These are phyloP conservation scores for Gynochthodes officinalis DNA, from an alignment of 257 asterid species.

Conservation along the genomic window DNA sequence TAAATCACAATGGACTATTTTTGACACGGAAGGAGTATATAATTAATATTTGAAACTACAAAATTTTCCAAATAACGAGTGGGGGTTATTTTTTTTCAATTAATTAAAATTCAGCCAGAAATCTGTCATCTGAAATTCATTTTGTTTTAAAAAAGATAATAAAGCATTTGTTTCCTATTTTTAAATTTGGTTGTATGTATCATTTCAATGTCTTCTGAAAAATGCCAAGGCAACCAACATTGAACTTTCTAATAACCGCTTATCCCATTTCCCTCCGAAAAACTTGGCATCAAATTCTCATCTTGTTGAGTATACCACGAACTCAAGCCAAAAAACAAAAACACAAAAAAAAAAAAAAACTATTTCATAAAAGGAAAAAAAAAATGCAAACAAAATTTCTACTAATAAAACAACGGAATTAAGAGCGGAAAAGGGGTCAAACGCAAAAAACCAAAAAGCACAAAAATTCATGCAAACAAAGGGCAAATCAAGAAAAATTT, in stretches of 20 bases:
- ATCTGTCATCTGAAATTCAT: too few relatives aligned
- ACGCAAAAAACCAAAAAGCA: conserved; percentile 30
- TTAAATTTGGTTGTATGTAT: too few relatives aligned
- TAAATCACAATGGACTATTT: too few relatives aligned
- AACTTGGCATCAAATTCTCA: conserved; percentile 53
- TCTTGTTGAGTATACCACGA: conserved; percentile 22
- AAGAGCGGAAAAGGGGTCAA: conserved; percentile 17
- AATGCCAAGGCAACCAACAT: conserved; percentile 15
- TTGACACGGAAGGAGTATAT: too few relatives aligned
- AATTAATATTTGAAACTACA: too few relatives aligned
- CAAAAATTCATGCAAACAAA: conserved; percentile 46
- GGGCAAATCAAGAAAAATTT: conserved; percentile 26
- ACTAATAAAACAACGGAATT: neutral
- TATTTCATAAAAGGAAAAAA: neutral
- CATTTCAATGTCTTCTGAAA: too few relatives aligned
- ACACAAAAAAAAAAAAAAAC: neutral
- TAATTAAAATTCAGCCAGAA: too few relatives aligned
- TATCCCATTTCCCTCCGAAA: conserved; percentile 31
- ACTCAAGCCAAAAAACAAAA: conserved; percentile 5
- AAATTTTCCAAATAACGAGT: too few relatives aligned
- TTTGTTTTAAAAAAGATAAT: too few relatives aligned
- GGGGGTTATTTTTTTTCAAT: too few relatives aligned
- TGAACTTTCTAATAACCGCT: conserved; percentile 22
- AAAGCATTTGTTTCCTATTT: too few relatives aligned
- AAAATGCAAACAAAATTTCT: neutral